Evolutionary conservation across 1,139 yeast species (phyloP).

Genomic region (Sugiyamaella neomexicana): DNA sequence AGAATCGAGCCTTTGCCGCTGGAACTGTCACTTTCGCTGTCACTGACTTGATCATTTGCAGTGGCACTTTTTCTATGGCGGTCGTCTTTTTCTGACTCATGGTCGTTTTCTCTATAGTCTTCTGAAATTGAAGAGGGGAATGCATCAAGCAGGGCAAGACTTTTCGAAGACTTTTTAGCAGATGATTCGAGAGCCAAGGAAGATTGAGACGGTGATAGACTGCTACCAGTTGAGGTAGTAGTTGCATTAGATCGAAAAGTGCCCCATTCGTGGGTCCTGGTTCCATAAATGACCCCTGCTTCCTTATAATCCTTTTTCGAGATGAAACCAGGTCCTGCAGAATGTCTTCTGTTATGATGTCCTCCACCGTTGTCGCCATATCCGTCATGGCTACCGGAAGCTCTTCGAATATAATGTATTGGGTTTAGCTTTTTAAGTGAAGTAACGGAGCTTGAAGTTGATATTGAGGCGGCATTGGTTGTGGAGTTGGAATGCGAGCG

Average conservation of each 20-base stretch:
- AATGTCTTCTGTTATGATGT: conserved; percentile 15
- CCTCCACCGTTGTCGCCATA: conserved; percentile 3
- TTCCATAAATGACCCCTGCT: conserved; percentile 40
- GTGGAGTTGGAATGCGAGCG: not conserved
- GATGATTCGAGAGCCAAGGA: not conserved
- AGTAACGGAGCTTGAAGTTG: conserved; percentile 17
- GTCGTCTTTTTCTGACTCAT: not conserved
- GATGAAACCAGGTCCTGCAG: conserved; percentile 18
- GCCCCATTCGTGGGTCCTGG: conserved; percentile 41
- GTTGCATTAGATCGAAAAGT: conserved; percentile 1
- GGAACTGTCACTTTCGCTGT: not conserved
- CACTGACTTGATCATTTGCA: not conserved
- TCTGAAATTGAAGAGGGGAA: conserved; percentile 8
- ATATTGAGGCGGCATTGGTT: not conserved
- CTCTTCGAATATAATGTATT: conserved; percentile 28
- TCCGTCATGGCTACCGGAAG: conserved; percentile 20
- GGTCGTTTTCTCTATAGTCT: conserved; percentile 3
- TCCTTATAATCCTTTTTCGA: conserved; percentile 30
- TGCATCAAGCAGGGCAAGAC: not conserved
- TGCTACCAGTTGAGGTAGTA: not conserved
- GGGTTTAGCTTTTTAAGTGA: conserved; percentile 35
- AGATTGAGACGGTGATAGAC: not conserved
- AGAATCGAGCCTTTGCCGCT: not conserved
- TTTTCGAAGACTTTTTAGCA: not conserved
- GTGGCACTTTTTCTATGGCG: too few species aligned